A percentile compares a stretch with the other conserved stretches of the same genome.
phyloP scores from a whole-genome alignment of 768 basidiomycete species.

The Ramaria sp. region DNA sequence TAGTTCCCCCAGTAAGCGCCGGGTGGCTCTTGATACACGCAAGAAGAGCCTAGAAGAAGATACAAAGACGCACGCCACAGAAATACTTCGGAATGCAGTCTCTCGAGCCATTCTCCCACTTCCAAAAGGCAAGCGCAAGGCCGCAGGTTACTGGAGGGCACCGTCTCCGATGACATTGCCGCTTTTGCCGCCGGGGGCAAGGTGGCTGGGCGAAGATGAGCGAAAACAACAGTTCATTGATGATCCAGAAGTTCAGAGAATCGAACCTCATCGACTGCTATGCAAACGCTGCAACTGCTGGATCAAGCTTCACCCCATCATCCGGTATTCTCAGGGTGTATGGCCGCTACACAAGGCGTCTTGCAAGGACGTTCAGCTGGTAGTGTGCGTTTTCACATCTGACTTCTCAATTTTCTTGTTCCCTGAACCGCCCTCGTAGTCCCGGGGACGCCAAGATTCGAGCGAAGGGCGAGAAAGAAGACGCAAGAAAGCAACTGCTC shows the following conservation, averaged over 20 bases:
- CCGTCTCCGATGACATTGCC: constrained; percentile 1
- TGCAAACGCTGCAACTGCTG: constrained; percentile 6
- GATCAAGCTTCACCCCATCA: constrained; percentile 6
- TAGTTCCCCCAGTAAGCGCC: too few relatives aligned
- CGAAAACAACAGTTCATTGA: constrained; percentile 6
- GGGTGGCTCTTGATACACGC: too few relatives aligned
- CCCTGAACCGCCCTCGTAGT: not conserved
- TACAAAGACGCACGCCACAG: not conserved
- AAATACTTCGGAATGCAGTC: not conserved
- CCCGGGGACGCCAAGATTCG: constrained; percentile 2
- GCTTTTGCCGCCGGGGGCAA: constrained; percentile 1
- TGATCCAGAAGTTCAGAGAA: not conserved
- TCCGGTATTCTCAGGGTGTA: constrained; percentile 5
- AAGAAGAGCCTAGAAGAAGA: too few relatives aligned
- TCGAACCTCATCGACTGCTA: constrained; percentile 7
- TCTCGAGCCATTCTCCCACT: not conserved
- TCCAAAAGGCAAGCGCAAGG: not conserved
- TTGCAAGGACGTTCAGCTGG: not conserved
- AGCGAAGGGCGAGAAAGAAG: constrained; percentile 5
- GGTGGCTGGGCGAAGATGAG: constrained; percentile 8
- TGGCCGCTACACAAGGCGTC: constrained; percentile 6
- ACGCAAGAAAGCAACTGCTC: constrained; percentile 20
- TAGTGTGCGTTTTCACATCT: constrained; percentile 1
- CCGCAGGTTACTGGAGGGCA: not conserved
- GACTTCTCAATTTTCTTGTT: not conserved